phyloP scores from a whole-genome alignment of 352 stramenopile genomes.

The Phytophthora ohioensis region DNA sequence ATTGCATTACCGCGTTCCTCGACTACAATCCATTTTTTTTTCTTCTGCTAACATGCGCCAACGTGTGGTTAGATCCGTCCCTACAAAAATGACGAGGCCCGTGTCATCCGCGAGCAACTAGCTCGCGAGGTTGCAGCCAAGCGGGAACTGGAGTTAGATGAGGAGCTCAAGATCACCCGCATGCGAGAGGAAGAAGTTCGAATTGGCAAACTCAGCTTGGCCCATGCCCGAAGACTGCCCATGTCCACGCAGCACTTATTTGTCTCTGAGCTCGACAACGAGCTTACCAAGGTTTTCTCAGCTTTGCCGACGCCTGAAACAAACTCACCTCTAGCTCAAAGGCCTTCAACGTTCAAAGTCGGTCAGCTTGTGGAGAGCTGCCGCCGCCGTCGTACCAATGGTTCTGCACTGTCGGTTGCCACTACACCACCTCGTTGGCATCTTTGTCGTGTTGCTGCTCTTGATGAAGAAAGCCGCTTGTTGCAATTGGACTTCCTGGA shows the following conservation, averaged over 20 bases:
- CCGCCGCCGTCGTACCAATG: slow-evolving; percentile 47
- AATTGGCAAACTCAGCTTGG: slow-evolving; percentile 51
- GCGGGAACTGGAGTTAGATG: slow-evolving; percentile 52
- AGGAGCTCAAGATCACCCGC: slow-evolving; percentile 41
- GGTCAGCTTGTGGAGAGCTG: slow-evolving; percentile 63
- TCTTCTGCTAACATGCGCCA: neutral
- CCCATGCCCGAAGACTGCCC: slow-evolving; percentile 50
- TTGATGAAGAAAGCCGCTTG: slow-evolving; percentile 33
- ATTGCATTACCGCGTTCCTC: neutral
- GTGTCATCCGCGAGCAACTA: slow-evolving; percentile 53
- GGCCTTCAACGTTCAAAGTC: slow-evolving; percentile 26
- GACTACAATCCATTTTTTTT: neutral
- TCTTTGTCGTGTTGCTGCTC: slow-evolving; percentile 41
- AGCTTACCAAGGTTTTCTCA: slow-evolving; percentile 54
- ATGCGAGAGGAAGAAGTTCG: slow-evolving; percentile 45
- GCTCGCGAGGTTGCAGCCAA: slow-evolving; percentile 54
- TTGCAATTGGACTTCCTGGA: slow-evolving; percentile 60
- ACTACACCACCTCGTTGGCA: slow-evolving; percentile 37
- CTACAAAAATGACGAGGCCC: slow-evolving; percentile 64
- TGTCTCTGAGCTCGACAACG: slow-evolving; percentile 41
- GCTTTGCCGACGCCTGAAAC: slow-evolving; percentile 2
- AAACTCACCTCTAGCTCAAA: neutral
- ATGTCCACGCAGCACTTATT: slow-evolving; percentile 57
- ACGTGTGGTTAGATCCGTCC: slow-evolving; percentile 52
- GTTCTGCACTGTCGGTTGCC: slow-evolving; percentile 16